These are phyloP conservation scores for Lentithecium fluviatile DNA, from an alignment of 495 filamentous ascomycete species.

Conservation along the genomic window DNA sequence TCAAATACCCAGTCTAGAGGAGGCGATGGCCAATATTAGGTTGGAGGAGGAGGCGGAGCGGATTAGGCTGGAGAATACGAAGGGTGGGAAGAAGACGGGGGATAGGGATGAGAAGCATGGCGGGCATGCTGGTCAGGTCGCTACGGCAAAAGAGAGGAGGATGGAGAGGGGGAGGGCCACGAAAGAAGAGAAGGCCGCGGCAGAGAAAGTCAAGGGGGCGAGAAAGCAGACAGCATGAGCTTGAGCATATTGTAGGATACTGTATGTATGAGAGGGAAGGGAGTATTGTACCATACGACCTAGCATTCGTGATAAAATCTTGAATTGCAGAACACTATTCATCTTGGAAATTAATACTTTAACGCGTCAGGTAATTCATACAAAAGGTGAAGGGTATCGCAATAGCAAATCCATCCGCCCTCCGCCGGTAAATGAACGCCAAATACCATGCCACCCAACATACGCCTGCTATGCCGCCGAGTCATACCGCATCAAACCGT, in stretches of 20 bases:
- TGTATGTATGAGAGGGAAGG: background rate
- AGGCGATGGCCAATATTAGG: conserved; percentile 29
- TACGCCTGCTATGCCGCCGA: conserved; percentile 1
- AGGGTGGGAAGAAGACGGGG: conserved; percentile 24
- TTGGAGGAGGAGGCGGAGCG: conserved; percentile 30
- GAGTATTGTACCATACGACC: conserved; percentile 9
- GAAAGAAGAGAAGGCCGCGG: conserved; percentile 33
- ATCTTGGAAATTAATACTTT: background rate
- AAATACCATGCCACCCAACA: conserved; percentile 8
- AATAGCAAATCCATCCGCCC: conserved; percentile 12
- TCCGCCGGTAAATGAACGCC: conserved; percentile 4
- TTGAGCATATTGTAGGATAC: background rate
- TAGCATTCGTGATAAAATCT: background rate
- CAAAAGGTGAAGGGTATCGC: conserved; percentile 31
- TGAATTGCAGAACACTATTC: background rate
- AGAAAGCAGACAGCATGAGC: conserved; percentile 19
- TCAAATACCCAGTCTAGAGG: conserved; percentile 35
- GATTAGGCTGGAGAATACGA: conserved; percentile 4
- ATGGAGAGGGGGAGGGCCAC: conserved; percentile 18
- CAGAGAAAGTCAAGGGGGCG: conserved; percentile 27
- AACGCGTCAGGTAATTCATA: conserved; percentile 13
- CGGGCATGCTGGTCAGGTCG: conserved; percentile 15
- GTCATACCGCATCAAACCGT: conserved; percentile 14
- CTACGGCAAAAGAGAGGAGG: conserved; percentile 30
- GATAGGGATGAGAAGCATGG: conserved; percentile 16